Evolutionary conservation across 2,329 filamentous ascomycete genomes (phyloP), one percentile per base, ranked within the genome.

Genomic region (Xylaria arbuscula): DNA sequence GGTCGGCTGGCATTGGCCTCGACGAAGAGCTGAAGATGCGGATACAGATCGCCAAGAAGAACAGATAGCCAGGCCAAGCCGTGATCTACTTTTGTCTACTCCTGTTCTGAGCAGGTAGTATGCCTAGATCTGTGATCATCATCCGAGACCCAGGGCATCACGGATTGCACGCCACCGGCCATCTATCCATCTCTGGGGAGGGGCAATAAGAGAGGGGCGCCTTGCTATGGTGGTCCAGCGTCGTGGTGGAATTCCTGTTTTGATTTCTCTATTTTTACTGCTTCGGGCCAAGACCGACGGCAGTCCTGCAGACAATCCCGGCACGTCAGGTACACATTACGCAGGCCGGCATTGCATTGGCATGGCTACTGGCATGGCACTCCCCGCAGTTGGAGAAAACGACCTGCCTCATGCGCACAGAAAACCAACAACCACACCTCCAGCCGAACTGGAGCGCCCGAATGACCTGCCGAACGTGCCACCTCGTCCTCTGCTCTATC

Each of bases 341-440:
- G 55, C 38, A 19, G 60, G 45, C 45, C 22, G 45, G 61, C 55
- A 63, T 50, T 8, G 64, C 51, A 42, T n/a, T n/a, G 36, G 53
- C 42, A 32, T 36, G 50, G n/a, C n/a, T n/a, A n/a, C n/a, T n/a
- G 5, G 64, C 59, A 51, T n/a, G 38, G 54, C 45, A 24, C 50
- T 55, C 64, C 67, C 64, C 64, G 45, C 67, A 69, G 47, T 57
- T 48, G 63, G 63, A 55, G 50, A 68, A 55, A 68, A 64, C 68
- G 53, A 70, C 56, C 68, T 62, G 53, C 51, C 68, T 59, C 64
- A 67, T 67, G 61, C 56, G 55, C 55, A 47, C 57, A 10, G 19
- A 62, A 53, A 32, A 64, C 40, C 59, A 62, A 54, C 45, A 22
- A 45, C 42, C 34, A 19, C 56, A 45, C 64, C 53, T 56, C 61